A percentile compares a stretch with the other conserved stretches of the same genome.
phyloP scores from a whole-genome alignment of 2,329 filamentous ascomycete species.

The Gaeumannomyces sp. region DNA sequence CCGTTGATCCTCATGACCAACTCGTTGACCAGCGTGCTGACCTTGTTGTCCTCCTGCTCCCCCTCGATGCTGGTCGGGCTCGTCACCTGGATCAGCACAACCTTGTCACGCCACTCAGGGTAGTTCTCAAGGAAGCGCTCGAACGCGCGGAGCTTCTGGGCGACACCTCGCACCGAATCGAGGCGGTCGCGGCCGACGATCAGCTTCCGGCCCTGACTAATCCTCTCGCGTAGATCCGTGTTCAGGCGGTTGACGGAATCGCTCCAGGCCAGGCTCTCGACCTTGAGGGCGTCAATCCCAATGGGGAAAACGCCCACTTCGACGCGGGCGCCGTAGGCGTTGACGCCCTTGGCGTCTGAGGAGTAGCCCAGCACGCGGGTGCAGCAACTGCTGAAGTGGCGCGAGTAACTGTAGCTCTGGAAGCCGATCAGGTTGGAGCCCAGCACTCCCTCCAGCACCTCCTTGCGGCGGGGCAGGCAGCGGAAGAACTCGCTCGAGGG shows the following conservation, averaged over 20 bases:
- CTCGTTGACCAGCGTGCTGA: constrained; percentile 83
- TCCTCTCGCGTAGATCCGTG: constrained; percentile 56
- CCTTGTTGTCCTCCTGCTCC: constrained; percentile 71
- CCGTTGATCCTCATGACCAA: constrained; percentile 90
- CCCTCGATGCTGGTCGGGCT: constrained; percentile 78
- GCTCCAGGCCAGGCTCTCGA: constrained; percentile 68
- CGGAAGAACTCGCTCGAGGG: constrained; percentile 93
- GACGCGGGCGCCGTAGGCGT: constrained; percentile 82
- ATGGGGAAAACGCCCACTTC: constrained; percentile 93
- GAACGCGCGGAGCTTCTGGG: constrained; percentile 94
- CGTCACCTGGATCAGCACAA: constrained; percentile 91
- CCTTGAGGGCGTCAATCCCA: constrained; percentile 81
- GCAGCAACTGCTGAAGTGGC: constrained; percentile 92
- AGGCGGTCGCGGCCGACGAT: constrained; percentile 93
- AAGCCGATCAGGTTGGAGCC: constrained; percentile 92
- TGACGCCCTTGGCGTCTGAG: constrained; percentile 76
- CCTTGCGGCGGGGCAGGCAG: constrained; percentile 80
- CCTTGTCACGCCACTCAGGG: constrained; percentile 86
- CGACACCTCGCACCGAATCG: constrained; percentile 85
- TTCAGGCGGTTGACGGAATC: constrained; percentile 66
- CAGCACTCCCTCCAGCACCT: constrained; percentile 82
- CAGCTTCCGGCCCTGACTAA: constrained; percentile 87
- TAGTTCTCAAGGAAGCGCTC: constrained; percentile 86
- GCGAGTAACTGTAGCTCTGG: constrained; percentile 90
- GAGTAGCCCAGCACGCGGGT: constrained; percentile 87